Base-by-base conservation (phyloP, 108 stramenopile genomes). In the Fistulifera pelliculosa region DNA sequence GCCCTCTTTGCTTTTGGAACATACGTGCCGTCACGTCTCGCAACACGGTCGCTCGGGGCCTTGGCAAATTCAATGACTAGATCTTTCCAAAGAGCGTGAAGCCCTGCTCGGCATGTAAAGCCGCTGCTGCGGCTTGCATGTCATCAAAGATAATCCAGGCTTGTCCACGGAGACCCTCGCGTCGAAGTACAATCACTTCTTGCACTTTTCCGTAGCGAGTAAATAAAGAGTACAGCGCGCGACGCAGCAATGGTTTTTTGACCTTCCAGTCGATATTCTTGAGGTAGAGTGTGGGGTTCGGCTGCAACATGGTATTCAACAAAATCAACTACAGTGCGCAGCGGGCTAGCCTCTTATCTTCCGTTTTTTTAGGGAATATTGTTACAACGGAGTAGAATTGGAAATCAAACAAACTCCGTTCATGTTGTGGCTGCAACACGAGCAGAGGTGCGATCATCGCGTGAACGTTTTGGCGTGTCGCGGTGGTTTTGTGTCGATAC, bases 241-340 rank as follows among this genome's bases (percentile, higher is more conserved):
- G 82, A 80, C 85, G 83, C 38, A 98, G 77, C 48, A 85, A 69
- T 6, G 83, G 74, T 69, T 94, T 94, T 72, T 96, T 98, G 64
- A 98, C 74, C 60, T 94, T 96, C 88, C 96, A 96, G 57, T 96
- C 94, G 49, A 98, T 86, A 74, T 98, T 98, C 60, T 80, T 77
- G 8, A 96, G 60, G 64, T 98, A 98, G 3, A 98, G 72, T 1
- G 97, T 98, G 28, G 88, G 61, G 61, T 85, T 84, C 17, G 93
- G 82, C 38, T 69, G 31, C 31, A 35, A 35, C 31, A 35, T 35
- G 3, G 3, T 8, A 6, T 8, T 3, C 3, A 35, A 35, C 3
- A 35, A 3, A 35, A 35, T 35, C 31, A 35, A 35, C 3, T 35
- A 8, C 6, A 35, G 8, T 6, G 31, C 6, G 31, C 3, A 6